phyloP scores from a whole-genome alignment of 2,329 filamentous ascomycete genomes.

The Ophiosphaerella korrae region DNA sequence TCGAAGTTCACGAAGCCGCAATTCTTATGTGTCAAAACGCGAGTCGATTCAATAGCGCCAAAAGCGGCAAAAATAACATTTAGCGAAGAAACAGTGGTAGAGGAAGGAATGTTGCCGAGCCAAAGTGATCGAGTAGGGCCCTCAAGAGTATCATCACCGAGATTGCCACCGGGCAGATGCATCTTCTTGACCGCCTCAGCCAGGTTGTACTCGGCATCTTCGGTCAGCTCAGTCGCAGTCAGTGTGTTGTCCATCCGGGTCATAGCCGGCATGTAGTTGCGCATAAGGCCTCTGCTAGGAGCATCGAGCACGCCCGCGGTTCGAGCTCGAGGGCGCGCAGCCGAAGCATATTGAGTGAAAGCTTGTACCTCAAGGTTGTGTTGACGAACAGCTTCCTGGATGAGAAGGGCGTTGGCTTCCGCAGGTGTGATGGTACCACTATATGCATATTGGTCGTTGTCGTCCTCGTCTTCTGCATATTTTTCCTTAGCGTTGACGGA shows the following conservation, averaged over 20 bases:
- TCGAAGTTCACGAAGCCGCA: slow-evolving; percentile 99
- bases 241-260: slow-evolving; percentile 67
- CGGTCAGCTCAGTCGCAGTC: slow-evolving; percentile 74
- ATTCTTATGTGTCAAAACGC: slow-evolving; percentile 97
- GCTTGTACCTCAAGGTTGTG: slow-evolving; percentile 94
- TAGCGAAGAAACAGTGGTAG: slow-evolving; percentile 92
- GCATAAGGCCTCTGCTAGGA: slow-evolving; percentile 66
- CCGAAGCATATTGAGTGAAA: slow-evolving; percentile 82
- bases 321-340: slow-evolving; percentile 82
- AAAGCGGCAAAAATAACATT: slow-evolving; percentile 96
- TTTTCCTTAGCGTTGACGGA: slow-evolving; percentile 99
- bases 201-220: slow-evolving; percentile 79
- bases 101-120: slow-evolving; percentile 97
- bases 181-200: slow-evolving; percentile 82
- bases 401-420: slow-evolving; percentile 64
- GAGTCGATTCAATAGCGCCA: slow-evolving; percentile 85
- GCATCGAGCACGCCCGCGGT: slow-evolving; percentile 92
- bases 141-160: slow-evolving; percentile 80
- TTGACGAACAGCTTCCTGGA: slow-evolving; percentile 77
- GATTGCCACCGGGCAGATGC: slow-evolving; percentile 62
- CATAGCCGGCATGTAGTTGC: slow-evolving; percentile 72
- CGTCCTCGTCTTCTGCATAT: slow-evolving; percentile 59
- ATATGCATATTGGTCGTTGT: slow-evolving; percentile 69
- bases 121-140: slow-evolving; percentile 91
- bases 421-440: slow-evolving; percentile 66